phyloP scores from a whole-genome alignment of 192 early-diverging fungal genomes.

The Entophlyctis luteolus region DNA sequence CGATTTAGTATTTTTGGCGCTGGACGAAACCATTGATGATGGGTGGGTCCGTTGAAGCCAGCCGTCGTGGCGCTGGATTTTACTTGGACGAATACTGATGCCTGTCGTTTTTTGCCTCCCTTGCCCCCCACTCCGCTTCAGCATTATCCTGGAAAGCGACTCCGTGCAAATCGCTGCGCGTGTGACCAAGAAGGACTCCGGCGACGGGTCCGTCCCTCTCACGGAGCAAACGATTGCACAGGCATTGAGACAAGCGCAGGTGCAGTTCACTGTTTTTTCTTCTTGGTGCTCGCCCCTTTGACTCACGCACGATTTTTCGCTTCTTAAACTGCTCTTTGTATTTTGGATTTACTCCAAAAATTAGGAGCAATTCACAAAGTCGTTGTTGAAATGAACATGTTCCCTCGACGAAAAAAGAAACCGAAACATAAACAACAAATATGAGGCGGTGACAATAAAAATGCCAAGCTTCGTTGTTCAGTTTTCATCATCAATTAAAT shows the following conservation, averaged over 20 bases:
- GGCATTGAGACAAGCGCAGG: constrained; percentile 40
- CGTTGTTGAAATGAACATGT: constrained; percentile 42
- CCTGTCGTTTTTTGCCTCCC: neutral
- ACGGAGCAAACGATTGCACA: constrained; percentile 48
- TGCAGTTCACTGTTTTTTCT: neutral
- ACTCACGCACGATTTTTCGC: neutral
- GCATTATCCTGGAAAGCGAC: constrained; percentile 48
- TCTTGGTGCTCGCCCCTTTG: neutral
- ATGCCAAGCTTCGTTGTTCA: no score
- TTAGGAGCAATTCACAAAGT: constrained; percentile 41
- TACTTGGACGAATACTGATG: neutral
- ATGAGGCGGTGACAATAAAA: no score
- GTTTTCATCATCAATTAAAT: no score
- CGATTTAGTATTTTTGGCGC: constrained; percentile 81
- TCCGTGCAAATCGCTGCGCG: constrained; percentile 40
- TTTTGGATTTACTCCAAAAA: neutral
- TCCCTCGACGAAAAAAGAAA: no score
- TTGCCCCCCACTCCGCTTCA: neutral
- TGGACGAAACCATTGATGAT: constrained; percentile 95
- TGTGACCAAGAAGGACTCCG: constrained; percentile 42
- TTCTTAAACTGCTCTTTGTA: neutral
- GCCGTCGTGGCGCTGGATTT: neutral
- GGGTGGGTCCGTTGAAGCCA: constrained; percentile 50
- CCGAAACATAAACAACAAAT: no score
- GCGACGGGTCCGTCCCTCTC: constrained; percentile 33